Conservation (phyloP, 2,329 filamentous ascomycete genomes). For the Nannizzia gypsea region DNA sequence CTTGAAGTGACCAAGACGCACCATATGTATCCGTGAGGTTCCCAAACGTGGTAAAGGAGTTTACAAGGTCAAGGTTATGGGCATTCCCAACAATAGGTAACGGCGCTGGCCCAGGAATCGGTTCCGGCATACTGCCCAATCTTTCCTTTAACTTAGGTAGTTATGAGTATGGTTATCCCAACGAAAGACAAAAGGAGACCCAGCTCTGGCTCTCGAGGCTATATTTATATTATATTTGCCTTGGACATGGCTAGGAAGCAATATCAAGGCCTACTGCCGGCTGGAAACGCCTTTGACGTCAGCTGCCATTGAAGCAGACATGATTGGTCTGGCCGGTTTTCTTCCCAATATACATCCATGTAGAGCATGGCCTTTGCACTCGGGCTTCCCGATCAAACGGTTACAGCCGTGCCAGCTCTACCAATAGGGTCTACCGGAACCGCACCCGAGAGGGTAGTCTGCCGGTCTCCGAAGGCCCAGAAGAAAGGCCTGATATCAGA, state of each 20-base stretch:
- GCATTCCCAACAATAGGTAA: background rate
- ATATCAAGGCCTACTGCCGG: background rate
- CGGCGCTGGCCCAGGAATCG: conserved; percentile 1
- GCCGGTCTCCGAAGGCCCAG: background rate
- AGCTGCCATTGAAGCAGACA: background rate
- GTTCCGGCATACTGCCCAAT: background rate
- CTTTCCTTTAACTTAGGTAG: too few species aligned
- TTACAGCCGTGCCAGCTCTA: background rate
- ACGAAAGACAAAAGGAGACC: background rate
- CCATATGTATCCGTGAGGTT: conserved; percentile 1
- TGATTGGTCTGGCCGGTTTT: background rate
- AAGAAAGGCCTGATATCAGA: background rate
- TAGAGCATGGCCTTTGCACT: background rate
- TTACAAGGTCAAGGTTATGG: background rate
- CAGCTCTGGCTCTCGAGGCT: background rate
- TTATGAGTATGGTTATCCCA: background rate
- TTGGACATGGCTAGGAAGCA: background rate
- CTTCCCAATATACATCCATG: background rate
- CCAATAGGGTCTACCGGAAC: background rate
- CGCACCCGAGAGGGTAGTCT: conserved; percentile 9
- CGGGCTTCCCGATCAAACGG: conserved; percentile 4
- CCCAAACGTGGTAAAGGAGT: background rate
- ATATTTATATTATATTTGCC: background rate
- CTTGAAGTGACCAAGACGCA: background rate
- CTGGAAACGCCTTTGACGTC: background rate